Evolutionary conservation across 1,284 basidiomycete species (phyloP).

Genomic region (Microbotryum lychnidis-dioicae): DNA sequence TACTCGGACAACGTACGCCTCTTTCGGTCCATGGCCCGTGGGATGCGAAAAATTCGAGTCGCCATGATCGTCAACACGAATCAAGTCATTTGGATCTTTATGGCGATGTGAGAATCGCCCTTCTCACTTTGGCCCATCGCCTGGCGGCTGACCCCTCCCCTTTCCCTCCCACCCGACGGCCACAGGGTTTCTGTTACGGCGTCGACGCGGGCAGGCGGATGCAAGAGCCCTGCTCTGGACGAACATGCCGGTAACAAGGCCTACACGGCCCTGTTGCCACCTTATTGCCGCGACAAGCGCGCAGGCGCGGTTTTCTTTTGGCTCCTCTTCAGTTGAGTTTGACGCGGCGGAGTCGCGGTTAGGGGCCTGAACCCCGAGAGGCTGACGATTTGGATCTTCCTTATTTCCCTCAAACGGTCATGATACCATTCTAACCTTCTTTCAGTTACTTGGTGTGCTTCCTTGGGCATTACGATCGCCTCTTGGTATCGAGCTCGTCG

Average conservation of each 20-base stretch:
- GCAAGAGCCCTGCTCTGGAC: conserved; percentile 28
- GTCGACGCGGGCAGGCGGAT: conserved; percentile 28
- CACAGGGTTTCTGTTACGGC: conserved; percentile 26
- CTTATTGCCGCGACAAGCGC: conserved; percentile 32
- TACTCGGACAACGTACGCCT: conserved; percentile 12
- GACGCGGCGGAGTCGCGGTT: no score
- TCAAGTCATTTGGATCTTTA: conserved; percentile 8
- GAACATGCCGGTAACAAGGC: conserved; percentile 25
- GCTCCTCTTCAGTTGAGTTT: conserved; percentile 21
- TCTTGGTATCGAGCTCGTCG: no score
- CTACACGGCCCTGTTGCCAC: conserved; percentile 23
- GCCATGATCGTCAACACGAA: conserved; percentile 27
- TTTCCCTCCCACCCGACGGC: neutral
- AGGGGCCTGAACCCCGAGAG: neutral
- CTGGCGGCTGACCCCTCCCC: neutral
- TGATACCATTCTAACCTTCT: neutral
- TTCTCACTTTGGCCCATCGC: neutral
- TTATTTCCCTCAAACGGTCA: neutral
- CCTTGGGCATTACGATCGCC: no score
- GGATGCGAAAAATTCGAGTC: conserved; percentile 26
- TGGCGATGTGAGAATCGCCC: neutral
- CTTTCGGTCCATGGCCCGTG: conserved; percentile 27
- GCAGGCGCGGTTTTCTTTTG: conserved; percentile 34
- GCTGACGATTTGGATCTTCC: neutral
- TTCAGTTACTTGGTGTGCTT: neutral